Evolutionary conservation across 805 yeast genomes (phyloP).

Genomic region (Wickerhamiella vanderwaltii): DNA sequence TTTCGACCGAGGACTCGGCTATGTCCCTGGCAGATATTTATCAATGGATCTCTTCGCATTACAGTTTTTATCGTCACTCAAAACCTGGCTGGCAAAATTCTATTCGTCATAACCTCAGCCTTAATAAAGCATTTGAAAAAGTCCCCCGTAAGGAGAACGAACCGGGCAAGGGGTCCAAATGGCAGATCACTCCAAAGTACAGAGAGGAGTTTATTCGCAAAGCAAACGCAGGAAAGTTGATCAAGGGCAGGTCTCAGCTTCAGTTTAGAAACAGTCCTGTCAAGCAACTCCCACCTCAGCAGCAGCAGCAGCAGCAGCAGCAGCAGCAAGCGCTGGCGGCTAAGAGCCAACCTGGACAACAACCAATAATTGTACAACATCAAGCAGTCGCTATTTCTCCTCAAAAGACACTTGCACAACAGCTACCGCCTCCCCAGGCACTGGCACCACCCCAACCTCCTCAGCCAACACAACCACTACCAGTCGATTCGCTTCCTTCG

Average conservation of each 20-base stretch:
- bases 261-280: slow-evolving; percentile 8
- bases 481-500: not conserved
- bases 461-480: slow-evolving; percentile 11
- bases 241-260: slow-evolving; percentile 15
- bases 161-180: slow-evolving; percentile 98
- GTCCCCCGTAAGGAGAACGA: slow-evolving; percentile 92
- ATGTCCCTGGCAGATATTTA: slow-evolving; percentile 85
- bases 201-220: slow-evolving; percentile 73
- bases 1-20: slow-evolving; percentile 77
- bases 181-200: slow-evolving; percentile 86
- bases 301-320: not conserved
- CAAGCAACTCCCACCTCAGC: not conserved
- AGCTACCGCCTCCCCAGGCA: too few relatives aligned
- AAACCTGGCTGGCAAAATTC: slow-evolving; percentile 99
- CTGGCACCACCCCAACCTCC: slow-evolving; percentile 17
- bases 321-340: not conserved
- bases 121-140: slow-evolving; percentile 94
- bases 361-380: not conserved
- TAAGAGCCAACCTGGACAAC: not conserved
- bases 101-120: slow-evolving; percentile 83
- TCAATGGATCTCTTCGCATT: slow-evolving; percentile 75
- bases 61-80: slow-evolving; percentile 82
- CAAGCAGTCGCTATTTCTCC: too few relatives aligned
- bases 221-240: slow-evolving; percentile 35
- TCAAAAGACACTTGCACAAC: too few relatives aligned